These are phyloP conservation scores for Neurospora sublineolata DNA, from an alignment of 495 filamentous ascomycete species.

Conservation along the genomic window DNA sequence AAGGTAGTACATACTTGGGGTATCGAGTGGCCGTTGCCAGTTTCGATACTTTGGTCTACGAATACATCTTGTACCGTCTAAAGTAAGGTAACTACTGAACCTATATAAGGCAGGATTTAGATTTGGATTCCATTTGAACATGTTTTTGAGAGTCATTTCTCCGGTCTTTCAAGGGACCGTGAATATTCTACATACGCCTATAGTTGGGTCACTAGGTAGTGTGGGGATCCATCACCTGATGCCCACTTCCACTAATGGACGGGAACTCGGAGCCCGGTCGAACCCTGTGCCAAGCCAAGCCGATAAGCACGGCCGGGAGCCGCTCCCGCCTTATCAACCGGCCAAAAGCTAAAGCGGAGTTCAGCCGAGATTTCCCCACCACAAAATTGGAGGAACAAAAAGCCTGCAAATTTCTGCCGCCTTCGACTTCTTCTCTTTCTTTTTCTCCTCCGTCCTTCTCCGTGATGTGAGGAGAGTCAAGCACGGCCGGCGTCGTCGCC, in stretches of 20 bases:
- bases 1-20: no score
- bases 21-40: no score
- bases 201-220: background rate
- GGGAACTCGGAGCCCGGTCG: background rate
- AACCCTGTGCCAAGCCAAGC: background rate
- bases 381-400: background rate
- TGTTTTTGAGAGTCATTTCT: background rate
- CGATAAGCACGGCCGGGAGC: background rate
- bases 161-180: background rate
- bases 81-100: no score
- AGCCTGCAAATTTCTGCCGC: background rate
- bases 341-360: background rate
- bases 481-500: background rate
- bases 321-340: background rate
- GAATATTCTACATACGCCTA: background rate
- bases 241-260: background rate
- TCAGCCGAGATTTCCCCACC: background rate
- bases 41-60: no score
- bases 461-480: background rate
- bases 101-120: no score
- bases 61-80: no score
- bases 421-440: background rate
- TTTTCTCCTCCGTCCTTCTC: background rate
- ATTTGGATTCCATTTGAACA: background rate
- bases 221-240: background rate